These are phyloP conservation scores for Suillus hirtellus DNA, from an alignment of 768 basidiomycete genomes.

Conservation along the genomic window DNA sequence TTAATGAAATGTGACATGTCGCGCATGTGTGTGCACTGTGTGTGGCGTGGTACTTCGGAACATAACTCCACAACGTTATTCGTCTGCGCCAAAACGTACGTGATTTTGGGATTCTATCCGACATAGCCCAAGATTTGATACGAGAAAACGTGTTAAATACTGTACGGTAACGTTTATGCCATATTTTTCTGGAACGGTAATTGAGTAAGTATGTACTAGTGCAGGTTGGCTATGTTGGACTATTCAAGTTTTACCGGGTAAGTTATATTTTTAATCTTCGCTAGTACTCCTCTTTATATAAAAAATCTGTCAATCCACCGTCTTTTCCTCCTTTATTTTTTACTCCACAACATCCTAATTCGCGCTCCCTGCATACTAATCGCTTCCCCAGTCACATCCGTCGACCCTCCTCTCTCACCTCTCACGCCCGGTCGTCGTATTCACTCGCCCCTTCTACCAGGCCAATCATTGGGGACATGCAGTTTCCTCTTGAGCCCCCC, in stretches of 20 bases:
- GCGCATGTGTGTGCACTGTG: slow-evolving; percentile 18
- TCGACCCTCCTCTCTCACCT: slow-evolving; percentile 36
- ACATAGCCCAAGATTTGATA: background rate
- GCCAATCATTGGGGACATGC: slow-evolving; percentile 44
- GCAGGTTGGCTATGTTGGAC: background rate
- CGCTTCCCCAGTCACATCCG: slow-evolving; percentile 9
- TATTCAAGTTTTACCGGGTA: background rate
- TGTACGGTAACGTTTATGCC: background rate
- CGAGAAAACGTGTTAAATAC: background rate
- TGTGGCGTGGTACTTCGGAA: background rate
- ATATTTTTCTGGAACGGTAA: background rate
- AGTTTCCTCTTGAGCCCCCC: slow-evolving; percentile 40
- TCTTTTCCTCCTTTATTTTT: background rate
- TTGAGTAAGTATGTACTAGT: background rate
- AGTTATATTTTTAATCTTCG: background rate
- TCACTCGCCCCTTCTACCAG: slow-evolving; percentile 49
- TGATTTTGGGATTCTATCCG: too few species aligned
- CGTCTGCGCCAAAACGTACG: background rate
- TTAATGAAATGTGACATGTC: slow-evolving; percentile 30
- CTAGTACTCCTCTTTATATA: background rate
- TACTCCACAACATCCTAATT: background rate
- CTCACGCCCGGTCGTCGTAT: slow-evolving; percentile 41
- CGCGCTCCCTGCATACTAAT: background rate
- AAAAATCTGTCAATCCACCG: background rate
- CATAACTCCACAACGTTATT: too few species aligned